Conservation (phyloP, 805 yeast genomes). For the Nakazawaea anatomiae region DNA sequence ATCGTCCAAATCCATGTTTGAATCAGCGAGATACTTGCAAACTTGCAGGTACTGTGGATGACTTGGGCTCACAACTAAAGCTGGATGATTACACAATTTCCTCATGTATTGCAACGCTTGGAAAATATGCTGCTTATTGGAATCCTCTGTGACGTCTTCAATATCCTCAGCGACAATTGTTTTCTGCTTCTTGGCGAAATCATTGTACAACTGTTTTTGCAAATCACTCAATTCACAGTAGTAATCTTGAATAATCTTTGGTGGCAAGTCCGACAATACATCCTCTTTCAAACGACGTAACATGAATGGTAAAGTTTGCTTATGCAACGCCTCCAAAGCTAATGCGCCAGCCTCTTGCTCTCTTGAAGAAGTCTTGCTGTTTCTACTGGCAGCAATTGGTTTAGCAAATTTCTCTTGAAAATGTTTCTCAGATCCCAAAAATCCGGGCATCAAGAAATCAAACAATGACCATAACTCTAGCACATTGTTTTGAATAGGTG, state of each 20-base stretch:
- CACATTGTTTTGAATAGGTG: constrained; percentile 97
- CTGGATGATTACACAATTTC: constrained; percentile 94
- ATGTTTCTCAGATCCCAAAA: constrained; percentile 87
- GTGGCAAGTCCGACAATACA: constrained; percentile 92
- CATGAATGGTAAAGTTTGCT: constrained; percentile 95
- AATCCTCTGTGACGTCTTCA: constrained; percentile 28
- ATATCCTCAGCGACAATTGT: constrained; percentile 61
- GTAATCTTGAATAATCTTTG: constrained; percentile 96
- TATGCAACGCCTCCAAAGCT: constrained; percentile 92
- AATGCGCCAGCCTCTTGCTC: constrained; percentile 97
- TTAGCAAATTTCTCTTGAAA: constrained; percentile 96
- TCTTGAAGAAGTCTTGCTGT: constrained; percentile 79
- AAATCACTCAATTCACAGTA: constrained; percentile 92
- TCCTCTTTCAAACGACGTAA: constrained; percentile 93
- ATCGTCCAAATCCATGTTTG: constrained; percentile 57
- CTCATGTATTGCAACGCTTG: constrained; percentile 97
- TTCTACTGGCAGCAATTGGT: constrained; percentile 92
- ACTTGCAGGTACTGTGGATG: constrained; percentile 81
- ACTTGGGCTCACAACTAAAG: constrained; percentile 72
- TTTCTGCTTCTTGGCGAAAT: constrained; percentile 84
- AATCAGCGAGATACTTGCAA: constrained; percentile 49
- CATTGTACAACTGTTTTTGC: constrained; percentile 82
- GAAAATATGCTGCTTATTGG: constrained; percentile 83
- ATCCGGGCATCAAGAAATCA: constrained; percentile 98
- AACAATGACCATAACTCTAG: constrained; percentile 95